Evolutionary conservation across 352 stramenopile species (phyloP), one percentile per base, ranked within the genome.

Genomic region (Pythium guiyangense): DNA sequence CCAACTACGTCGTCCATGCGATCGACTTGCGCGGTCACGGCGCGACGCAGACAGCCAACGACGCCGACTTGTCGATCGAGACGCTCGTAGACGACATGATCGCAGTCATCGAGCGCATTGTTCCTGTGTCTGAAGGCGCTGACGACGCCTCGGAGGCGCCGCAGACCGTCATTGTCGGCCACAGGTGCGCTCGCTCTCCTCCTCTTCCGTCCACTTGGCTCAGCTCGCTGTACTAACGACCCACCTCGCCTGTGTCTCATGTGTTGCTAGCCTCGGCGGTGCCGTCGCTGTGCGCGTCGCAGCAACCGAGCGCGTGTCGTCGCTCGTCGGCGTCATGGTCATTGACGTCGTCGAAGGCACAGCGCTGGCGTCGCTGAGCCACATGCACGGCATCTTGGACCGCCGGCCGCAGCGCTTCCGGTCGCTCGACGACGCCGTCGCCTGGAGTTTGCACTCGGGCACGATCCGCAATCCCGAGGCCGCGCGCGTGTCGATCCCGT

Each of bases 281-380:
- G 86, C 85, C 15, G 69, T 96, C 5, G 87, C 79, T 11, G 85
- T 95, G 29, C 81, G 86, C 17, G 80, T 92, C 14, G 80, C 76
- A 1, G 78, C 76, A 1, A 77, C 75, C 4, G 63, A 75, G 29
- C 69, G 80, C 26, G 70, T 94, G 25, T 49, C 62, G 17, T 87
- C 79, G 3, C 65, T 96, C 11, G 76, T 82, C 12, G 88, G 88
- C 17, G 73, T 94, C 3, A 90, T 96, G 71, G 86, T 96, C 39
- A 84, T 96, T 45, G 88, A 96, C 59, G 88, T 96, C 9, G 88
- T 96, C 10, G 88, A 96, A 54, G 86, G 86, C 46, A 96, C 88
- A 6, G 86, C 88, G 6, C 66, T 96, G 17, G 84, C 85, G n/a
- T 92, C 88, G 9, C 69, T 96, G 12, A 69, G 75, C 45, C 81